phyloP scores from a whole-genome alignment of 768 basidiomycete species.

The Suillus subalutaceus region DNA sequence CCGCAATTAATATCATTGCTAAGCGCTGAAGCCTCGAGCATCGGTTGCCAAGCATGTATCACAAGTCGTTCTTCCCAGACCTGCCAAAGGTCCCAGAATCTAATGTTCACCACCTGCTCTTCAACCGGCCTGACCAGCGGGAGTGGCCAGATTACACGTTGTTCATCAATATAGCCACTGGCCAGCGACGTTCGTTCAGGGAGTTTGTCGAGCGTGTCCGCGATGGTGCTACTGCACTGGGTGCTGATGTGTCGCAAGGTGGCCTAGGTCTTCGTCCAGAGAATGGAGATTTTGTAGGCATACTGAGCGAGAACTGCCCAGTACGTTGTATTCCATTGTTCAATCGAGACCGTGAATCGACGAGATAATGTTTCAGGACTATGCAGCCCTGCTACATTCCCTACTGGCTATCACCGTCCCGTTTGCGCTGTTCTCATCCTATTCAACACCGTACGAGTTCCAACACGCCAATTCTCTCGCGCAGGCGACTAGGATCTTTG shows the following conservation, averaged over 20 bases:
- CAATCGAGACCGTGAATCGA: too few relatives aligned
- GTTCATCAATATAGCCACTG: constrained; percentile 59
- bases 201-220: constrained; percentile 55
- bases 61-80: constrained; percentile 60
- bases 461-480: constrained; percentile 48
- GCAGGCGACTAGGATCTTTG: constrained; percentile 50
- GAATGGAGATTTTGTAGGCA: constrained; percentile 64
- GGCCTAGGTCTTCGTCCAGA: constrained; percentile 56
- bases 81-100: constrained; percentile 50
- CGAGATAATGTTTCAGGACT: constrained; percentile 42
- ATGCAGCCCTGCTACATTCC: constrained; percentile 44
- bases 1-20: background rate
- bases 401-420: constrained; percentile 48
- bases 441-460: constrained; percentile 53
- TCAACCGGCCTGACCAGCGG: constrained; percentile 56
- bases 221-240: constrained; percentile 60
- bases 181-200: constrained; percentile 44
- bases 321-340: constrained; percentile 39
- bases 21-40: background rate
- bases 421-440: constrained; percentile 48
- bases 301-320: constrained; percentile 69
- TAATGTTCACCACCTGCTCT: constrained; percentile 59
- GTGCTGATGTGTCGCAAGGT: constrained; percentile 46
- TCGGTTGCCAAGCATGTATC: constrained; percentile 41
- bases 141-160: constrained; percentile 58